Evolutionary conservation across 305 asterid genomes (phyloP).

Genomic region (Fraxinus dipetala): DNA sequence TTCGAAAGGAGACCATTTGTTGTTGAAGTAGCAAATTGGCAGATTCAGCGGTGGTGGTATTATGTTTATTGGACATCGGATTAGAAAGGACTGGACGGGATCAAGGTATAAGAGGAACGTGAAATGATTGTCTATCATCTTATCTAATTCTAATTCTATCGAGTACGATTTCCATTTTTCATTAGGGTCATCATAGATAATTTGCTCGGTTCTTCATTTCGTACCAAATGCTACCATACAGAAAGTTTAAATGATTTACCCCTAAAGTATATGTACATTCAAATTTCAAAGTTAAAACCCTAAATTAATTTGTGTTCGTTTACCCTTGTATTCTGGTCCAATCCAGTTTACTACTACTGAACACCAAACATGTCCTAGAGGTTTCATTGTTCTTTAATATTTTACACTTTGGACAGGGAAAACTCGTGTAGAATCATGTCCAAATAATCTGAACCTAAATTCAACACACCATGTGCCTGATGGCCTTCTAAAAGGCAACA

Average conservation of each 20-base stretch:
- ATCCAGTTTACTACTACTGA: not conserved
- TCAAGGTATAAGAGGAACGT: not conserved
- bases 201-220: too few species aligned
- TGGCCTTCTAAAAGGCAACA: not conserved
- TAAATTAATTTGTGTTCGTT: too few species aligned
- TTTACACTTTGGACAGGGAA: not conserved
- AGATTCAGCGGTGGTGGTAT: too few species aligned
- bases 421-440: not conserved
- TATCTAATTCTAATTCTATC: too few species aligned
- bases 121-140: not conserved
- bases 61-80: not conserved
- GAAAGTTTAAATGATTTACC: too few species aligned
- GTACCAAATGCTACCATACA: too few species aligned
- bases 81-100: not conserved
- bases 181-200: too few species aligned
- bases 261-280: not conserved
- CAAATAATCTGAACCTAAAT: not conserved
- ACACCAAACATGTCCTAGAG: not conserved
- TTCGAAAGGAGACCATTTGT: too few species aligned
- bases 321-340: not conserved
- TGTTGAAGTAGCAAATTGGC: too few species aligned
- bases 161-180: too few species aligned
- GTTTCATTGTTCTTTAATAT: not conserved
- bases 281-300: not conserved
- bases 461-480: slow-evolving; percentile 17